Evolutionary conservation across 257 asterid genomes (phyloP).

Genomic region (Euphrasia confusa): DNA sequence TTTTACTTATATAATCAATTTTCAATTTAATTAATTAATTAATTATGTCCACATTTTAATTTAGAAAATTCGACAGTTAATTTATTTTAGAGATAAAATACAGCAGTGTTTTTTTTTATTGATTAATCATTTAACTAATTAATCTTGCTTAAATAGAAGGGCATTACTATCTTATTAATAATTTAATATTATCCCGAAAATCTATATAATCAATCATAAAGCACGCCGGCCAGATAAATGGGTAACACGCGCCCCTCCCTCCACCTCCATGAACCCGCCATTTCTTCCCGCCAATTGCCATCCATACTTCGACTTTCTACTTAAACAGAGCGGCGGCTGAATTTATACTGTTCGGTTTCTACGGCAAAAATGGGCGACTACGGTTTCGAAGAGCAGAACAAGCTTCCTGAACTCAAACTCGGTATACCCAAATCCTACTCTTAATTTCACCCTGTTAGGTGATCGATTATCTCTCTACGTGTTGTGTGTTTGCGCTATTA

Average conservation of each 20-base stretch:
- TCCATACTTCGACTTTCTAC: background rate
- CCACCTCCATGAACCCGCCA: background rate
- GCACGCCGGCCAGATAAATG: background rate
- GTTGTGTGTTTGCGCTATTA: background rate
- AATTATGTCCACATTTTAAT: too few relatives aligned
- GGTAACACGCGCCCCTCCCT: constrained; percentile 1
- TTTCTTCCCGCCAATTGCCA: constrained; percentile 35
- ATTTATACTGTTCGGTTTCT: background rate
- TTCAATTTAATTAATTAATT: too few relatives aligned
- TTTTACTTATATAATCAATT: too few relatives aligned
- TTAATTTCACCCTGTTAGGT: background rate
- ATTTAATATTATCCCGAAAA: too few relatives aligned
- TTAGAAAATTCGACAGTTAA: too few relatives aligned
- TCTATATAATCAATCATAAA: background rate
- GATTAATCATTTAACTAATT: too few relatives aligned
- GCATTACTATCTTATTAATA: too few relatives aligned
- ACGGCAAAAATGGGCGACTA: constrained; percentile 41
- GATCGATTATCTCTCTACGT: background rate
- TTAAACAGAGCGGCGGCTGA: background rate
- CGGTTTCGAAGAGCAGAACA: constrained; percentile 51
- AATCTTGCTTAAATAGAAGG: too few relatives aligned
- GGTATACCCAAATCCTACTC: constrained; percentile 46
- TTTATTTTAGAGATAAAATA: too few relatives aligned
- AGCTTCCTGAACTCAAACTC: constrained; percentile 86
- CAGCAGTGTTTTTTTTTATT: too few relatives aligned